Evolutionary conservation across 2,329 filamentous ascomycete species (phyloP), one percentile per base, ranked within the genome.

Genomic region (Leptoxyphium fumago): DNA sequence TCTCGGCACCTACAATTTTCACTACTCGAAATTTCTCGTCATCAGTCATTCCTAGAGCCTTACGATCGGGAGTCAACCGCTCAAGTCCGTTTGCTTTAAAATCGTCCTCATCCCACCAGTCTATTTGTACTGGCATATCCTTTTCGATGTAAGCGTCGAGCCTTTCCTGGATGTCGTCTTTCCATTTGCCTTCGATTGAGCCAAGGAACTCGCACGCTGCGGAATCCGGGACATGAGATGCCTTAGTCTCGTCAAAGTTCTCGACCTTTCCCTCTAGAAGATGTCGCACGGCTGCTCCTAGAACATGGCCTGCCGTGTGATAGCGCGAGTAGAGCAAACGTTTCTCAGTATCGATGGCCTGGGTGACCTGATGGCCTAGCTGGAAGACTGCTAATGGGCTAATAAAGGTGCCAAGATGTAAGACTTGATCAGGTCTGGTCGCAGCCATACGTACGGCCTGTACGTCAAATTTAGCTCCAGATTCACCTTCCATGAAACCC

Each of bases 301-400:
- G 70, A 2, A 85, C 74, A 52, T 87, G 82, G 29, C 82, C 82
- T 0, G 80, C 82, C 0, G 82, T 85, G 60, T 87, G 82, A 1
- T 81, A 69, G 1, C 81, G 73, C 1, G 79, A 84, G 62, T 80
- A 77, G 1, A 82, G 65, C 1, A 68, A 55, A 0, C 82, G 71
- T 50, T 77, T 80, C 14, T 73, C 69, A 0, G 53, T 61, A 55
- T 86, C 74, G 45, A 86, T 75, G 10, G 55, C 51, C 54, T 84
- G 81, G 7, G 64, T 61, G 11, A 80, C 65, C 0, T 57, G 48
- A 0, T 71, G 62, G 2, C 68, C 71, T 0, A 58, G 41, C 1
- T 54, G 43, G 45, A 78, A 74, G 9, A 45, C 39, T 0, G 46
- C 40, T 2, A 46, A 49, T 0, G 51, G 42, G 9, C 55, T 36